Evolutionary conservation across 768 basidiomycete species (phyloP), one percentile per base, ranked within the genome.

Genomic region (Collybiopsis luxurians): DNA sequence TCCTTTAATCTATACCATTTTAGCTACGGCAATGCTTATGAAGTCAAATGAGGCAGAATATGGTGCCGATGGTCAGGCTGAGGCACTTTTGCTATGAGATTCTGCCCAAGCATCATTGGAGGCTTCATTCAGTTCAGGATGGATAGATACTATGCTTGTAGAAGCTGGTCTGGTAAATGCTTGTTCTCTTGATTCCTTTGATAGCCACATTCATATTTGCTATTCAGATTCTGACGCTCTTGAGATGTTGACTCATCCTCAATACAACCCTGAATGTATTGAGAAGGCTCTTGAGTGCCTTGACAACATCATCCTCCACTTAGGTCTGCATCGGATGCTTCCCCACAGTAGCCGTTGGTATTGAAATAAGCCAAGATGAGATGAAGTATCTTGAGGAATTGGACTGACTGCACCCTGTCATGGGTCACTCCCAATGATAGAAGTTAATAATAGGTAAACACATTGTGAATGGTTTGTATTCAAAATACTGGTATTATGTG

Each of bases 1-100:
- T 5, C 78, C 89, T 0, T 81, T 92, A 56, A 78, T 92, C 45
- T 77, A 85, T 28, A 78, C 89, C 1, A 79, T 78, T 6, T 73
- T 92, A 28, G 90, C 90, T 1, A 76, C 92, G 73, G 81, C 87
- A 0, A 84, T 76, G 31, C 75, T 92, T 12, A 84, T 90, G 79
- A 80, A 81, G 60, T 90, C 89, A 1, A 90, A 88, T 64, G 82
- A 86, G 62, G 64, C 82, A 40, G 88, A 86, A 62, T 71, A 75
- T 13, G 81, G 86, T 7, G 66, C 69, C 2, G 61, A 64, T 3
- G 89, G 89, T 4, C 77, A 87, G 40, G 69, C 69, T 11, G 77
- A 78, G n/a, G 87, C 90, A 0, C 65, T 85, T 27, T 75, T 75
- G 67, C 71, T 88, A 17, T 79, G 82, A 1, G 76, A 81, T 44